Evolutionary conservation across 768 basidiomycete genomes (phyloP), one percentile per base, ranked within the genome.

Genomic region (Hericium erinaceus): DNA sequence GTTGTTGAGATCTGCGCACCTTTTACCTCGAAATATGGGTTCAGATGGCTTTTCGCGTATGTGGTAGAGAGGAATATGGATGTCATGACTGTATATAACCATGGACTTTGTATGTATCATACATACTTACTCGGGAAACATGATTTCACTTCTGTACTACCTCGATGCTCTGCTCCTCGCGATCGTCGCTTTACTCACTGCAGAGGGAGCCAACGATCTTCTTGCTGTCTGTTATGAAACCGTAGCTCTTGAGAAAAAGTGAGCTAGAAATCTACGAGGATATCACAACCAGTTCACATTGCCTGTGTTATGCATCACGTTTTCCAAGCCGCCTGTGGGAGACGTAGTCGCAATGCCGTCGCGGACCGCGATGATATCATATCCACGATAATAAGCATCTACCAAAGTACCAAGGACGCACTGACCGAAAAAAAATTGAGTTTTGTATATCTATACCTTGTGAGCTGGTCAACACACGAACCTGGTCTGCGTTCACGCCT

Each of bases 401-500:
- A 78, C 74, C 33, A 87, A 62, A 1, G 85, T 86, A 3, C 84
- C 85, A 11, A 77, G 69, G 26, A 87, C 84, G 61, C 85, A 85
- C 82, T 85, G 58, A n/a, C 33, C 22, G 13, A 24, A 11, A 6
- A 22, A 24, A 40, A 24, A 26, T 38, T 15, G 28, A 44, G 12
- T 3, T 3, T 52, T 20, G 16, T 16, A 52, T 20, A 28, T 26
- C 26, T 26, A 26, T 12, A 41, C 13, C 9, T 6, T 15, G 44
- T 37, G 16, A 16, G 3, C 18, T n/a, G 20, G 46, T 12, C 20
- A 39, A 38, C 7, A n/a, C 7, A 52, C 51, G 13, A 13, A 82
- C 85, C 77, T 85, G 82, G 63, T 85, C 83, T 6, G 84, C 73
- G 64, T 85, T 86, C 16, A 86, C 85, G 33, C 84, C 84, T 33